Percentiles rank a stretch among this genome's conserved stretches.
Conservation (phyloP, 768 basidiomycete species). For the Lentinula guzmanii region DNA sequence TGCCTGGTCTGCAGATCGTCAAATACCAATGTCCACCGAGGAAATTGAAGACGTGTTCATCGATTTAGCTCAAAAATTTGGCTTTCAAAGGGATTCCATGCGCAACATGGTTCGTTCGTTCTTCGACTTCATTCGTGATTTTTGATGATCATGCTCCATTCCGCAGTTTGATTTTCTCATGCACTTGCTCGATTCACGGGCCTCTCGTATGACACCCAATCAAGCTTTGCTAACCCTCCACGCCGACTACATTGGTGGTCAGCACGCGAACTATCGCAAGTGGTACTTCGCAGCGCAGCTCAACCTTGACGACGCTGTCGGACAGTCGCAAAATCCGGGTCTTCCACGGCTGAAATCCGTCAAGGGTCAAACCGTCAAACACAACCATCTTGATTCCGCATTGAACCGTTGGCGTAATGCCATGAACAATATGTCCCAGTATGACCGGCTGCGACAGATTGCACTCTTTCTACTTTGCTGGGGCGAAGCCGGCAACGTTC, state of each 20-base stretch:
- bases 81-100: conserved; percentile 95
- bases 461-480: conserved; percentile 95
- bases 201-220: conserved; percentile 96
- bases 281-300: conserved; percentile 99
- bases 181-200: conserved; percentile 94
- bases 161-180: conserved; percentile 92
- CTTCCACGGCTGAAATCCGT: conserved; percentile 84
- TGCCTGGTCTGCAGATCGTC: conserved; percentile 89
- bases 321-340: conserved; percentile 90
- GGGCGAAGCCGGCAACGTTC: conserved; percentile 97
- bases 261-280: conserved; percentile 98
- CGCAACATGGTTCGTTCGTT: conserved; percentile 72
- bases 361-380: conserved; percentile 50
- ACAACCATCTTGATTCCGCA: conserved; percentile 89
- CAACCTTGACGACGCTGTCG: conserved; percentile 98
- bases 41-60: conserved; percentile 99
- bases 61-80: conserved; percentile 97
- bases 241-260: conserved; percentile 98
- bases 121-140: background rate
- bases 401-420: conserved; percentile 95
- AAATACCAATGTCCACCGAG: conserved; percentile 95
- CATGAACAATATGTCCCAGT: conserved; percentile 99
- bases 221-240: conserved; percentile 95
- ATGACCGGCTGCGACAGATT: conserved; percentile 94
- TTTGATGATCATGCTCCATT: conserved; percentile 9